These are phyloP conservation scores for Xylariaceae sp. DNA, from an alignment of 2,329 filamentous ascomycete species.

Conservation along the genomic window DNA sequence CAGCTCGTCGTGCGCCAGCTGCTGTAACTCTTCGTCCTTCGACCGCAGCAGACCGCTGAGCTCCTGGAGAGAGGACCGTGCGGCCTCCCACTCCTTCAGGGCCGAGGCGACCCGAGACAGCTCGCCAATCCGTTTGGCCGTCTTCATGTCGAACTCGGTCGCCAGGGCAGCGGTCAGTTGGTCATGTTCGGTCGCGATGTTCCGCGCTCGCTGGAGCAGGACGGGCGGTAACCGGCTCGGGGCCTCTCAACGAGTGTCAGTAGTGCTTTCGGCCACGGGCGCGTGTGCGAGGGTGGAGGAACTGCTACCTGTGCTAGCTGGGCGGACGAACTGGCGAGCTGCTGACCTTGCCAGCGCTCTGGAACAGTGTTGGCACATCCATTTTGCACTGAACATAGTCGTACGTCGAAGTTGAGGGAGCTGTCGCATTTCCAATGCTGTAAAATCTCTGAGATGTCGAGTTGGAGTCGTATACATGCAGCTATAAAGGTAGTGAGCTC, in stretches of 20 bases:
- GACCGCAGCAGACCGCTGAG: constrained; percentile 42
- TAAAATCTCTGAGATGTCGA: no score
- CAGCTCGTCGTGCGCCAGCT: constrained; percentile 77
- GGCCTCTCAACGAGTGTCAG: constrained; percentile 16
- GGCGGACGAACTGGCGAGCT: constrained; percentile 27
- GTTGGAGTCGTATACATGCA: no score
- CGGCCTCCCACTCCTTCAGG: constrained; percentile 50
- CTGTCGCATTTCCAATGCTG: no score
- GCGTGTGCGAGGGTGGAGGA: no score
- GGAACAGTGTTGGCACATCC: constrained; percentile 45
- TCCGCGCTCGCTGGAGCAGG: constrained; percentile 52
- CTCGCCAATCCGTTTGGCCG: constrained; percentile 54
- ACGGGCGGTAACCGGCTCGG: constrained; percentile 38
- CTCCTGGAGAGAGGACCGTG: constrained; percentile 45
- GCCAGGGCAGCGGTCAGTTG: constrained; percentile 44
- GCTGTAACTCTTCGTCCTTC: constrained; percentile 61
- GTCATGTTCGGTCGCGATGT: constrained; percentile 50
- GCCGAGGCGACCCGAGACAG: constrained; percentile 50
- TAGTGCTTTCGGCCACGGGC: not conserved
- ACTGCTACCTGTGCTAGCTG: constrained; percentile 36
- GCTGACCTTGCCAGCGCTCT: constrained; percentile 26
- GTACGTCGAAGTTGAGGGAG: no score
- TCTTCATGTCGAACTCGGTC: constrained; percentile 47
- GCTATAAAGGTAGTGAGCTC: no score
- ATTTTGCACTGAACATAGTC: constrained; percentile 33